Base-by-base conservation (phyloP, 306 rosid genomes). In the Dryas drummondii region DNA sequence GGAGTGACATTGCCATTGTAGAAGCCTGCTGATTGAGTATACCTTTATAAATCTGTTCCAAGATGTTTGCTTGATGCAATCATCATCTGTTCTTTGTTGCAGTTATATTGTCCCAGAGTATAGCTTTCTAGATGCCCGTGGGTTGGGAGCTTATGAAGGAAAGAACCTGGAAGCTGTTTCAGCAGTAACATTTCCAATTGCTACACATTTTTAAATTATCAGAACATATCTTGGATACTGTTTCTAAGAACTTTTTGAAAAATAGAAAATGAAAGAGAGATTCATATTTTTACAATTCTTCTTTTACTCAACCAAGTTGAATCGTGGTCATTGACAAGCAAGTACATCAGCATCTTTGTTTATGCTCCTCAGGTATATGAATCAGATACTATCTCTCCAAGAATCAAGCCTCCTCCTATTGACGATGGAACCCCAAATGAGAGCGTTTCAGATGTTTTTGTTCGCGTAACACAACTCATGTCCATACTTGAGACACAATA, bases 351-450 rank as follows among this genome's bases (percentile, higher is more conserved):
- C 10, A 12, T 49, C 10, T 69, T 45, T 70, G 26, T 16, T 68
- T 16, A 3, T 15, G 40, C 78, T 67, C 80, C 66, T 0, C 91
- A 84, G 98, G 84, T 94, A 50, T 91, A 94, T 83, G 94, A 78
- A 63, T 91, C 92, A 52, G 98, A 94, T 56, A 73, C 80, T 37
- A 64, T 94, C 61, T 94, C 98, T 68, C 71, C 88, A 3, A 84
- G 32, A 70, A 88, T 46, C 63, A 94, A 85, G 69, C 98, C 98
- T 51, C 98, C 98, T 59, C 93, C 97, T 0, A 73, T 82, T 47
- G 87, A 87, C 44, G 90, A 91, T 1, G 98, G 98, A 68, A 94
- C 98, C 65, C 97, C 98, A 1, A 94, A 94, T 59, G 98, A 94
- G 88, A 88, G 97, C 59, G 91, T 94, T 70, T 80, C 88, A 4